Evolutionary conservation across 257 asterid species (phyloP).

Genomic region (Thymus mandschuricus): DNA sequence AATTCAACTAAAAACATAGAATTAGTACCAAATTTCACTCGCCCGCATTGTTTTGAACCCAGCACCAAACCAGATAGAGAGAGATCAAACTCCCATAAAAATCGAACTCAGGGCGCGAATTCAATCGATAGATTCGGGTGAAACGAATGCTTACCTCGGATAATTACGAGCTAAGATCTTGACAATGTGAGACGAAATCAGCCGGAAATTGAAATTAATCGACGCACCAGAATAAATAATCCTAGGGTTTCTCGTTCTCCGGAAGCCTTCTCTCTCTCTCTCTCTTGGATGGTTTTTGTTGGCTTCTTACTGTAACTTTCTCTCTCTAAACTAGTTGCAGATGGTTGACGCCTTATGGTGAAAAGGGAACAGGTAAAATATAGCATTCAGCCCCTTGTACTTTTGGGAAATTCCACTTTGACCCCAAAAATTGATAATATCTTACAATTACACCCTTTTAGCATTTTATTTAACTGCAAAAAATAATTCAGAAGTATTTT

Average conservation of each 20-base stretch:
- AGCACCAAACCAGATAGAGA: constrained; percentile 17
- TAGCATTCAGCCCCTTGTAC: constrained; percentile 1
- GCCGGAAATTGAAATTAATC: constrained; percentile 23
- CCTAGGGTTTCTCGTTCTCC: constrained; percentile 37
- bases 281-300: constrained; percentile 27
- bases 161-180: constrained; percentile 42
- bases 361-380: constrained; percentile 7
- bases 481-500: neutral
- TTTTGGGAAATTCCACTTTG: neutral
- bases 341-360: constrained; percentile 39
- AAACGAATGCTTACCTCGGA: constrained; percentile 47
- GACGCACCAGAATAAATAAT: constrained; percentile 29
- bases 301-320: constrained; percentile 29
- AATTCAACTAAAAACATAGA: neutral
- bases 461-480: neutral
- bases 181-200: constrained; percentile 44
- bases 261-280: constrained; percentile 24
- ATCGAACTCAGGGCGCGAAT: constrained; percentile 22
- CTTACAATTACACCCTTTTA: neutral
- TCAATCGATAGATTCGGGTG: constrained; percentile 28
- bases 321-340: constrained; percentile 38
- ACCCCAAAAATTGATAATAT: constrained; percentile 7
- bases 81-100: constrained; percentile 7
- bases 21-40: constrained; percentile 26
- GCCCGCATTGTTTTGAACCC: constrained; percentile 26